Percentiles rank a stretch among this genome's conserved stretches.
Conservation (phyloP, 2,329 filamentous ascomycete genomes). For the Clonostachys rhizophaga region DNA sequence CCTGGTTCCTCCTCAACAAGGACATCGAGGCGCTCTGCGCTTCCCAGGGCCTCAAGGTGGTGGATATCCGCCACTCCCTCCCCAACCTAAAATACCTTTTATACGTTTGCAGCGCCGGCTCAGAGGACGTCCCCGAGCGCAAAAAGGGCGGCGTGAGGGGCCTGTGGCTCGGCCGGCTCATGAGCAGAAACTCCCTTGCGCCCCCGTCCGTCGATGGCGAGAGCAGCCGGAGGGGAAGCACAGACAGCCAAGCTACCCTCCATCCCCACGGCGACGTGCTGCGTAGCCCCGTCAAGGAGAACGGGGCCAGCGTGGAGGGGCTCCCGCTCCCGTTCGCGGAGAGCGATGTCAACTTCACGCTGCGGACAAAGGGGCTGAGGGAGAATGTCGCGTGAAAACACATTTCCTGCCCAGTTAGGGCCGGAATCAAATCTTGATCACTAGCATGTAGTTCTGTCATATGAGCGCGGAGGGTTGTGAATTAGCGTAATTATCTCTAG, state of each 20-base stretch:
- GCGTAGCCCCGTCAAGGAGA: conserved; percentile 4
- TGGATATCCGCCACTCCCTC: conserved; percentile 88
- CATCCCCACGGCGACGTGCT: too few species aligned
- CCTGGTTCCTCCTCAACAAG: conserved; percentile 94
- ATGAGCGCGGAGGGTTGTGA: not conserved
- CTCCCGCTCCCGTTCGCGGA: conserved; percentile 41
- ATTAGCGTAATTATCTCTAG: too few species aligned
- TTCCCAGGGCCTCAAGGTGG: conserved; percentile 67
- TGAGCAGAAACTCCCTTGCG: conserved; percentile 14
- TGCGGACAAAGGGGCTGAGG: conserved; percentile 51
- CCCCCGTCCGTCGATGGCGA: not conserved
- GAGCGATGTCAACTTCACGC: conserved; percentile 37
- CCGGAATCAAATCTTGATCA: too few species aligned
- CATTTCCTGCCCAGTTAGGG: too few species aligned
- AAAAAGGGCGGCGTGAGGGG: conserved; percentile 59
- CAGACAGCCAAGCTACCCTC: conserved; percentile 28
- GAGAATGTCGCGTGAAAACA: conserved; percentile 31
- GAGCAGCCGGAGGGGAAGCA: conserved; percentile 26
- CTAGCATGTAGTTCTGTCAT: too few species aligned
- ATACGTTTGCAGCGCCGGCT: conserved; percentile 82
- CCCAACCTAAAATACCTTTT: conserved; percentile 92
- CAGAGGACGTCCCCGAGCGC: conserved; percentile 54
- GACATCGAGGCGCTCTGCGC: conserved; percentile 71
- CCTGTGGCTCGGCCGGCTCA: conserved; percentile 45
- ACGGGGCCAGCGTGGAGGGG: conserved; percentile 6